Conservation (phyloP, 2,329 filamentous ascomycete genomes). For the Aspergillus pseudoterreus region DNA sequence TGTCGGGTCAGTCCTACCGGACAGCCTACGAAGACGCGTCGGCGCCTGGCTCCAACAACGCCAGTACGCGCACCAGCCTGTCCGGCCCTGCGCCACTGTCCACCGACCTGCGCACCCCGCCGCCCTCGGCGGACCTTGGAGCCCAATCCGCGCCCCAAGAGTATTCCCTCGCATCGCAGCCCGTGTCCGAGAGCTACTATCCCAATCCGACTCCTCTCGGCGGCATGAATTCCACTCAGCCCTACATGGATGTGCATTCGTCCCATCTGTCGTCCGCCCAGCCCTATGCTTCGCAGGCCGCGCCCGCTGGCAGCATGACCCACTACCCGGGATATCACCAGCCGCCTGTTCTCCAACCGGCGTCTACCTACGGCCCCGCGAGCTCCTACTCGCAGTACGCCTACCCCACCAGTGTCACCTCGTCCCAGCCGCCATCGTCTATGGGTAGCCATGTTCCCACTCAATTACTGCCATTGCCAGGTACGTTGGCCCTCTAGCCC, state of each 20-base stretch:
- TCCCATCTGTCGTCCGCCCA: conserved; percentile 75
- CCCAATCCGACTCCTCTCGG: conserved; percentile 33
- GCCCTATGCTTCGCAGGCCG: conserved; percentile 69
- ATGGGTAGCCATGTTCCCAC: conserved; percentile 66
- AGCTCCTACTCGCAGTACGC: conserved; percentile 65
- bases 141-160: conserved; percentile 31
- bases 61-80: conserved; percentile 55
- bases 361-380: conserved; percentile 63
- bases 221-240: conserved; percentile 76
- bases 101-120: conserved; percentile 65
- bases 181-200: conserved; percentile 42
- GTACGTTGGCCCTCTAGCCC: conserved; percentile 23
- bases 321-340: conserved; percentile 74
- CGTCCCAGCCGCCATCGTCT: conserved; percentile 71
- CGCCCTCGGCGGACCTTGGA: conserved; percentile 54
- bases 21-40: conserved; percentile 66
- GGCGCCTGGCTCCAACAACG: conserved; percentile 47
- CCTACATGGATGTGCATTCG: conserved; percentile 80
- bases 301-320: conserved; percentile 67
- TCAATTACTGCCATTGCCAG: conserved; percentile 66
- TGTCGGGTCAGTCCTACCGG: conserved; percentile 71
- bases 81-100: conserved; percentile 50
- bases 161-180: conserved; percentile 30
- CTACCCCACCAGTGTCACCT: conserved; percentile 73
- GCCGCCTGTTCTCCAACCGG: conserved; percentile 70